Evolutionary conservation across 805 yeast species (phyloP), one percentile per base, ranked within the genome.

Genomic region (Yamadazyma ubonensis): DNA sequence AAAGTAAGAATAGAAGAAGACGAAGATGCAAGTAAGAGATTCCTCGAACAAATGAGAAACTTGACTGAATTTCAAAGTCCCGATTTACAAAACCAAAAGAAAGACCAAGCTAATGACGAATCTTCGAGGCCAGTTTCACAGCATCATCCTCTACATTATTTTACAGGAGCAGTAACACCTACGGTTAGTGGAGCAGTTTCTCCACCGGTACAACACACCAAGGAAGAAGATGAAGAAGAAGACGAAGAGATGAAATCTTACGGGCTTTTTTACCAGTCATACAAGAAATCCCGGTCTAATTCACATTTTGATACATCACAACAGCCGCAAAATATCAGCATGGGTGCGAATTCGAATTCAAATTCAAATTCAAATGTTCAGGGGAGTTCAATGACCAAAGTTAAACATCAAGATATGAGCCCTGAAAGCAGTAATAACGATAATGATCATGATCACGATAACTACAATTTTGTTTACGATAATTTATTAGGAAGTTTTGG

Each of bases 41-140:
- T 81, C 53, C 82, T 86, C 84, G 89, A 82, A 46, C 76, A 79
- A 2, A 70, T 83, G 74, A 67, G 83, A 35, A 70, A 79, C n/a
- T 19, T 37, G 16, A 33, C 32, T 7, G 25, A 8, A n/a, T 16
- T 12, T n/a, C 33, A 17, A 29, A 29, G 33, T 17, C 33, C 33
- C n/a, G 17, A n/a, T 4, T 27, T 27, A 17, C 8, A 18, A 11
- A 28, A 28, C 16, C 8, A 15, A 6, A 22, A 16, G 5, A 28
- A 10, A 12, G 30, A 28, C 10, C 16, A 15, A 11, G n/a, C n/a
- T n/a, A 21, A 29, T 10, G 23, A 7, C 4, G 29, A 33, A 6
- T 18, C 14, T 9, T 23, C 37, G 6, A 55, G 57, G 44, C 80
- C 81, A 0, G 79, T 73, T 2, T 73, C 79, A 1, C 76, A 71